A percentile compares a stretch with the other conserved stretches of the same genome.
Conservation (phyloP, 306 rosid genomes). For the Herpetospermum pedunculosum region DNA sequence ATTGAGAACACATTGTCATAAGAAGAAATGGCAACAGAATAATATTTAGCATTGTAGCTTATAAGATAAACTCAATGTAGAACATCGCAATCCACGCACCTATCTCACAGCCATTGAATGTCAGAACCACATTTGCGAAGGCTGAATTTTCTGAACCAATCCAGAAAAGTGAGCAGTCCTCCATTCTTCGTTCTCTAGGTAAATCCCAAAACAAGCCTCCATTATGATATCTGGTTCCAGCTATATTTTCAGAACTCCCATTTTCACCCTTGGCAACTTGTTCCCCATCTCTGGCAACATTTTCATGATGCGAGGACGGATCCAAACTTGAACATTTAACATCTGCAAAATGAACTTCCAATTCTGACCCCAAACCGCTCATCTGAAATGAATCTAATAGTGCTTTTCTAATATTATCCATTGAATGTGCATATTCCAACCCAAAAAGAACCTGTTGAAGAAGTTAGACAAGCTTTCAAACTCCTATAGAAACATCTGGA, state of each 20-base stretch:
- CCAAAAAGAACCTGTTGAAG: constrained; percentile 68
- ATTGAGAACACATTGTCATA: background rate
- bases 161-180: constrained; percentile 67
- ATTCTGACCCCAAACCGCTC: constrained; percentile 13
- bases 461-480: constrained; percentile 5
- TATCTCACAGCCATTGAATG: constrained; percentile 78
- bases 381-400: constrained; percentile 23
- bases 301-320: constrained; percentile 36
- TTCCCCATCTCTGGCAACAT: constrained; percentile 21
- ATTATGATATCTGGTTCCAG: constrained; percentile 26
- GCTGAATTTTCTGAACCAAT: constrained; percentile 76
- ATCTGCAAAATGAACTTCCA: constrained; percentile 48
- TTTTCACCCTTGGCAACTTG: constrained; percentile 15
- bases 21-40: background rate
- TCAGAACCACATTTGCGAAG: constrained; percentile 69
- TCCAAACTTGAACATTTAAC: constrained; percentile 41
- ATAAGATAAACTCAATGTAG: background rate
- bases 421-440: constrained; percentile 56
- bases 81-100: constrained; percentile 27
- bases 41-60: background rate
- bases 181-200: constrained; percentile 49
- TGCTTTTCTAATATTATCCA: constrained; percentile 32
- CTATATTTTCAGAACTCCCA: constrained; percentile 15
- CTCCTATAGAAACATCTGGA: background rate
- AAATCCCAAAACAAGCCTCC: constrained; percentile 81